Evolutionary conservation across 805 yeast species (phyloP).

Genomic region (Candida boleticola): DNA sequence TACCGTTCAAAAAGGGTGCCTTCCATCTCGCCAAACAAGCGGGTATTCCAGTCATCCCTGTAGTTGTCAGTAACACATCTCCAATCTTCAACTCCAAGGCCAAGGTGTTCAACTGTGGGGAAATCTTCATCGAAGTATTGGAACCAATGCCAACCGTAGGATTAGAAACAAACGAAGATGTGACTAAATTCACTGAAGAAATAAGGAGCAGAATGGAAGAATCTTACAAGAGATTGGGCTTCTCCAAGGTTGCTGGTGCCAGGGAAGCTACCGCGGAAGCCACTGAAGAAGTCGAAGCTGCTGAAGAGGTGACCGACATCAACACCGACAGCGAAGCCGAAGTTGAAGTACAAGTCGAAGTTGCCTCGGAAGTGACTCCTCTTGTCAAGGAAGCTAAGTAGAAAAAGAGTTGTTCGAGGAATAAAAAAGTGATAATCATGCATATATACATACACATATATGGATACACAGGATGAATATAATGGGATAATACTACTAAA

Average conservation of each 20-base stretch:
- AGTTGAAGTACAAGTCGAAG: conserved; percentile 1
- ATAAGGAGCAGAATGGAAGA: conserved; percentile 58
- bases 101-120: conserved; percentile 72
- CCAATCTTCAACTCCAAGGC: conserved; percentile 60
- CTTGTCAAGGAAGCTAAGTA: conserved; percentile 13
- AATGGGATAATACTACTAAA: no score
- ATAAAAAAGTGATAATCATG: background rate
- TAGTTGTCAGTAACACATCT: conserved; percentile 84
- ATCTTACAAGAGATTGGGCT: conserved; percentile 42
- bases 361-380: conserved; percentile 20
- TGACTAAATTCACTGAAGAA: conserved; percentile 55
- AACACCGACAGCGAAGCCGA: conserved; percentile 12
- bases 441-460: conserved; percentile 2
- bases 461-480: background rate
- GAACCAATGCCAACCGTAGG: conserved; percentile 76
- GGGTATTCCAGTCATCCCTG: conserved; percentile 82
- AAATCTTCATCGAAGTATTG: conserved; percentile 72
- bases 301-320: conserved; percentile 11
- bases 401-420: conserved; percentile 11
- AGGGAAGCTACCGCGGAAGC: background rate
- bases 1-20: conserved; percentile 96
- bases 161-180: conserved; percentile 63
- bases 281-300: conserved; percentile 8
- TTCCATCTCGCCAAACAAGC: conserved; percentile 96
- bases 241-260: conserved; percentile 20